Percentiles rank a stretch among this genome's conserved stretches.
Evolutionary conservation across 345 rosid genomes (phyloP).

Genomic region (Alliaria petiolata): DNA sequence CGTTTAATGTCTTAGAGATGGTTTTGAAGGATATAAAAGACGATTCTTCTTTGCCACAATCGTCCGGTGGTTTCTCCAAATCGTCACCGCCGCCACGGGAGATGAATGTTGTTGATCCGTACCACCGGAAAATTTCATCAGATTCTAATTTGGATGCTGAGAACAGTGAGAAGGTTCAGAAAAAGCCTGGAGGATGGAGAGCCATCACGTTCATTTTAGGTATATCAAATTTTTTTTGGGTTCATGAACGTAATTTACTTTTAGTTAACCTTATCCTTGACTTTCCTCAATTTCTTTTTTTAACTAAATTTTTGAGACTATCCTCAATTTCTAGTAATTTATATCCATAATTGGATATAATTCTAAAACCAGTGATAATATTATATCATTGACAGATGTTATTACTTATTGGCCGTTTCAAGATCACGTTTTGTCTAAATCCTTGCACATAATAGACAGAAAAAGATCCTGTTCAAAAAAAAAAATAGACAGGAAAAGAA

Average conservation of each 20-base stretch:
- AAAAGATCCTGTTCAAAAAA: no score
- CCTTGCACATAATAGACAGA: not conserved
- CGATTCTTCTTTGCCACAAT: conserved; percentile 3
- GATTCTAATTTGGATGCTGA: not conserved
- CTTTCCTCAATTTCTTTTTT: no score
- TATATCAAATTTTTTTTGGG: conserved; percentile 10
- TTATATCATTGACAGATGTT: no score
- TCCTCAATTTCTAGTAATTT: no score
- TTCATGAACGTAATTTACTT: no score
- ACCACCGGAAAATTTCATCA: conserved; percentile 7
- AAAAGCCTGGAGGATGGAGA: conserved; percentile 79
- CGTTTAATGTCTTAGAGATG: conserved; percentile 6
- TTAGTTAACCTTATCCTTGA: no score
- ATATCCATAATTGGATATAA: no score
- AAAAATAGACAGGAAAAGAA: not conserved
- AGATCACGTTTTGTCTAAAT: no score
- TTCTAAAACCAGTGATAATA: no score
- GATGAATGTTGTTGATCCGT: not conserved
- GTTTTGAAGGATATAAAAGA: conserved; percentile 12
- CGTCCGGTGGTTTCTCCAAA: conserved; percentile 10
- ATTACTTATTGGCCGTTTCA: no score
- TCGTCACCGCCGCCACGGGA: not conserved
- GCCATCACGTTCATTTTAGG: conserved; percentile 75
- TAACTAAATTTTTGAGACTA: no score
- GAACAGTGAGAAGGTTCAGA: conserved; percentile 28